Evolutionary conservation across 1,139 yeast genomes (phyloP).

Genomic region (Candida tropicalis): DNA sequence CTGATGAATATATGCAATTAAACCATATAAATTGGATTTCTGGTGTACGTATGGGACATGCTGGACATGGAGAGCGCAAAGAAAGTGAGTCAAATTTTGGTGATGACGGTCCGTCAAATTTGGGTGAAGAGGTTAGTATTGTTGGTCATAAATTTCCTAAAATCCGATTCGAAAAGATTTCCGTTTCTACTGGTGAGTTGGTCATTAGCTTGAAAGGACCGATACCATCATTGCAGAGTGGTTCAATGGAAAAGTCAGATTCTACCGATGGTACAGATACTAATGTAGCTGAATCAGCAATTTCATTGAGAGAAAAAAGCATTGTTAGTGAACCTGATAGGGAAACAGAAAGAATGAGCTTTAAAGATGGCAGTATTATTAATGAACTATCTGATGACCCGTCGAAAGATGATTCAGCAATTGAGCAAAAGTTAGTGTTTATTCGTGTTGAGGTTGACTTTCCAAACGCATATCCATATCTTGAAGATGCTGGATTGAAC

Average conservation of each 20-base stretch:
- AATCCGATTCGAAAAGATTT: constrained; percentile 80
- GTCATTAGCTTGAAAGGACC: constrained; percentile 82
- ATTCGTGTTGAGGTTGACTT: constrained; percentile 68
- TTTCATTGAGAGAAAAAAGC: constrained; percentile 11
- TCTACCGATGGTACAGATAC: constrained; percentile 7
- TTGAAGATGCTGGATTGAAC: constrained; percentile 45
- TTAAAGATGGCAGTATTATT: constrained; percentile 9
- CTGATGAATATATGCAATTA: constrained; percentile 36
- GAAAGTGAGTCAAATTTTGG: constrained; percentile 18
- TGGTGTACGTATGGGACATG: constrained; percentile 78
- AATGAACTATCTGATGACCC: constrained; percentile 13
- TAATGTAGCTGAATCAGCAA: constrained; percentile 5
- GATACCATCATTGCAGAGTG: constrained; percentile 35
- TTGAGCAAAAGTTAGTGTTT: constrained; percentile 63
- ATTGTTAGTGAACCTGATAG: constrained; percentile 13
- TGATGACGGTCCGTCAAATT: constrained; percentile 61
- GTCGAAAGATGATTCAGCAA: constrained; percentile 10
- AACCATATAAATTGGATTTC: constrained; percentile 91
- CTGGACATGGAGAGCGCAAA: constrained; percentile 37
- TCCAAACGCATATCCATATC: constrained; percentile 71
- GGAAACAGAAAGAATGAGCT: constrained; percentile 7
- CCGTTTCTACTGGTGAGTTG: constrained; percentile 82
- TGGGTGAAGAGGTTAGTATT: constrained; percentile 88
- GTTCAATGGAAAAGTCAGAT: constrained; percentile 1
- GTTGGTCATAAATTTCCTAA: constrained; percentile 93